Evolutionary conservation across 305 asterid species (phyloP), one percentile per base, ranked within the genome.

Genomic region (Fraxinus floribunda): DNA sequence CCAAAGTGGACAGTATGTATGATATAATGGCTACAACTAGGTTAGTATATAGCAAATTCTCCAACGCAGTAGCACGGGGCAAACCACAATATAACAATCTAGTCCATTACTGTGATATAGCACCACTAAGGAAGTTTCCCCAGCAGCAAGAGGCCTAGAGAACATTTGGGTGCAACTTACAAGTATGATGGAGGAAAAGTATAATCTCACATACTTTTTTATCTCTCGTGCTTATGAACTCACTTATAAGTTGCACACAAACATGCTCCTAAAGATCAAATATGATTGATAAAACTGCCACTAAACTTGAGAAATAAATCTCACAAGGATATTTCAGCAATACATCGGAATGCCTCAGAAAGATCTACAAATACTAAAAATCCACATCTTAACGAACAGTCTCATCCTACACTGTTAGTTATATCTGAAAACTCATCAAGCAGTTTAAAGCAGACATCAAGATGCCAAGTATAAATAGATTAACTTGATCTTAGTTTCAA

Each of bases 401-500:
- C 34, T 22, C 18, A 64, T 26, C 73, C 73, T 64, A 64, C 73
- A 11, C 2, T 64, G 34, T 24, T 64, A 64, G 34, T 26, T 10
- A 22, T 24, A 35, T 64, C 34, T 0, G 36, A 32, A 76, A 46
- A n/a, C 78, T 16, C 22, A 24, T 24, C 29, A 34, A 38, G 52
- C 13, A 75, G 81, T 82, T 70, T 49, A 66, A 71, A 24, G 29
- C 38, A 70, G 74, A 78, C 22, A n/a, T 20, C 82, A 6, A 34
- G 36, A 30, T 16, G 44, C 64, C 39, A 75, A 80, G 24, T 38
- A 22, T 74, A 78, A 34, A 82, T n/a, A 64, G 22, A 13, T 72
- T 64, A 77, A 34, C 32, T 41, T 11, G 85, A 39, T 2, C 36
- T 66, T 26, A 66, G 34, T 66, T 66, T 66, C 73, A 66, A 66